phyloP scores from a whole-genome alignment of 306 rosid species.

The Rosa chinensis region DNA sequence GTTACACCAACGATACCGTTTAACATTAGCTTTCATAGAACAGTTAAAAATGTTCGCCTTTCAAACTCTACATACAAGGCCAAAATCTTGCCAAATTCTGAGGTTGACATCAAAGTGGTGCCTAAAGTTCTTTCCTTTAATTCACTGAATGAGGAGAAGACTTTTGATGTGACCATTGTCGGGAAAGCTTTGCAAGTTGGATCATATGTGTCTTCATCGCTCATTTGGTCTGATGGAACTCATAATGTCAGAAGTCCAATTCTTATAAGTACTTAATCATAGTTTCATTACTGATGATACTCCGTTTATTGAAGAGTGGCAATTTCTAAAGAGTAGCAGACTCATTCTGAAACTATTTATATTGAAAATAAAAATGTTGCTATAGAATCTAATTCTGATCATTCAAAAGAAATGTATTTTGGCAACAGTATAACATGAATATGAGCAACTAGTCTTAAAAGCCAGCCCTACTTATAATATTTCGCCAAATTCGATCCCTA shows the following conservation, averaged over 20 bases:
- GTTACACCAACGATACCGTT: neutral
- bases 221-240: conserved; percentile 33
- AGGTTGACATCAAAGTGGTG: conserved; percentile 14
- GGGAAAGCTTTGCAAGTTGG: neutral
- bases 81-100: neutral
- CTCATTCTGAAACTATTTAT: too few species aligned
- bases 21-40: conserved; percentile 9
- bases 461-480: too few species aligned
- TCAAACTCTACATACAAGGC: conserved; percentile 17
- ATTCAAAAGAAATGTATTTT: too few species aligned
- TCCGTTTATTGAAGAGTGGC: too few species aligned
- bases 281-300: too few species aligned
- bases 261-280: neutral
- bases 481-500: too few species aligned
- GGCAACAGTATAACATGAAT: too few species aligned
- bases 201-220: neutral
- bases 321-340: too few species aligned
- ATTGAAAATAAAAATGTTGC: too few species aligned
- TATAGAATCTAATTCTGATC: too few species aligned
- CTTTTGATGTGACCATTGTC: conserved; percentile 20
- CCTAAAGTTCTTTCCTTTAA: conserved; percentile 18
- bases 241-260: conserved; percentile 29
- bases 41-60: conserved; percentile 30
- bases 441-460: too few species aligned
- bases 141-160: conserved; percentile 27